Evolutionary conservation across 139 green algal genomes (phyloP), one percentile per base, ranked within the genome.

Genomic region (Monoraphidium neglectum): DNA sequence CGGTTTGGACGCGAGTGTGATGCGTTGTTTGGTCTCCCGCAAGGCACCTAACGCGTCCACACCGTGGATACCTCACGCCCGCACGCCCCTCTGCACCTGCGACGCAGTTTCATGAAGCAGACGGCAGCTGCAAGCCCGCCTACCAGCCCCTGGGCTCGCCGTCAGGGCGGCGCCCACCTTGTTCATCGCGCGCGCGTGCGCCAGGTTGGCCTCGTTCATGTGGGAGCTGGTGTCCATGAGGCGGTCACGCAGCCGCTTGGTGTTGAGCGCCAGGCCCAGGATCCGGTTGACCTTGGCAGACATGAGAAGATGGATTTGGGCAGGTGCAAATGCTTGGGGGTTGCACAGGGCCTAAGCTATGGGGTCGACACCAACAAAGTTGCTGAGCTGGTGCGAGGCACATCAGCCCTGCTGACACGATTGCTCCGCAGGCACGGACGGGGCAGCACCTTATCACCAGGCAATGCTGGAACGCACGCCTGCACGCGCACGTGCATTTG

Each of bases 101-200:
- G n/a, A n/a, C n/a, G n/a, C n/a, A n/a, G n/a, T n/a, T n/a, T n/a
- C n/a, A n/a, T n/a, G n/a, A n/a, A n/a, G n/a, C n/a, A n/a, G n/a
- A n/a, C n/a, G n/a, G n/a, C n/a, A n/a, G n/a, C n/a, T n/a, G n/a
- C n/a, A n/a, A n/a, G n/a, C n/a, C n/a, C n/a, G n/a, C n/a, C n/a
- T n/a, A n/a, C n/a, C n/a, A n/a, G n/a, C n/a, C n/a, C n/a, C n/a
- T n/a, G n/a, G n/a, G n/a, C n/a, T n/a, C n/a, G n/a, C n/a, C n/a
- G n/a, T n/a, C n/a, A n/a, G n/a, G n/a, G n/a, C n/a, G n/a, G n/a
- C n/a, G n/a, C n/a, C n/a, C n/a, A n/a, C n/a, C n/a, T 90, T 90
- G 88, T 95, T 95, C 86, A 95, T 92, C 23, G 91, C 82, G 46
- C 92, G 83, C 0, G 91, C 88, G 72, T 95, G 95, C 37, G 94